Evolutionary conservation across 345 rosid species (phyloP).

Genomic region (Hibiscus tridactylites): DNA sequence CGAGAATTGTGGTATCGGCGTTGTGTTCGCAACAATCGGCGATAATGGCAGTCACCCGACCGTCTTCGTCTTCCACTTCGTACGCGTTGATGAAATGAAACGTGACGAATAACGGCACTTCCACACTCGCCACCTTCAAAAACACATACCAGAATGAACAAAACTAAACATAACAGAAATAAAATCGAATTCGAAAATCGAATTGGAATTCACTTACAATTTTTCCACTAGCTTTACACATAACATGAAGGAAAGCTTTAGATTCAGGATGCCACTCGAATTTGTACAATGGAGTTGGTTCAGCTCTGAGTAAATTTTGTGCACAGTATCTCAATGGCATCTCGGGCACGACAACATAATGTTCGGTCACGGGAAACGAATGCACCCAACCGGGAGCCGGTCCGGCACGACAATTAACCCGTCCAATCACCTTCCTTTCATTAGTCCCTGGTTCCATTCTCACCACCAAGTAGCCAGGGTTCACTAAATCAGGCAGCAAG

Average conservation of each 20-base stretch:
- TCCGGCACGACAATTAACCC: conserved; percentile 69
- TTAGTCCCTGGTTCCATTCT: conserved; percentile 72
- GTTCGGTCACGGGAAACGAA: conserved; percentile 85
- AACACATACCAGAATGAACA: background rate
- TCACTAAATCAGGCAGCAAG: conserved; percentile 66
- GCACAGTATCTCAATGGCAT: conserved; percentile 90
- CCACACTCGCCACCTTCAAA: conserved; percentile 79
- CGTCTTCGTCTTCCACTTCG: conserved; percentile 75
- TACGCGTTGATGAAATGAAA: conserved; percentile 96
- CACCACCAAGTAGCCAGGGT: conserved; percentile 74
- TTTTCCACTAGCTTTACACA: conserved; percentile 84
- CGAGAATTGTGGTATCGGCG: conserved; percentile 71
- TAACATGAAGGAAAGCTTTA: conserved; percentile 64
- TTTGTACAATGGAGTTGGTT: conserved; percentile 90
- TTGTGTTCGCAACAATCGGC: conserved; percentile 94
- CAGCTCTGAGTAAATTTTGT: conserved; percentile 66
- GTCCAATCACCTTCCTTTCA: conserved; percentile 74
- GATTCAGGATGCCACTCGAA: conserved; percentile 84
- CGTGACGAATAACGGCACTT: conserved; percentile 76
- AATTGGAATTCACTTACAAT: conserved; percentile 39
- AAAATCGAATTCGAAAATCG: background rate
- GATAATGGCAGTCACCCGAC: conserved; percentile 51
- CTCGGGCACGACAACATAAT: conserved; percentile 77
- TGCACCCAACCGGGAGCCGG: conserved; percentile 97
- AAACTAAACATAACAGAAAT: background rate